These are phyloP conservation scores for Acanthamoeba divionensis DNA, from an alignment of 208 protist species.

Conservation along the genomic window DNA sequence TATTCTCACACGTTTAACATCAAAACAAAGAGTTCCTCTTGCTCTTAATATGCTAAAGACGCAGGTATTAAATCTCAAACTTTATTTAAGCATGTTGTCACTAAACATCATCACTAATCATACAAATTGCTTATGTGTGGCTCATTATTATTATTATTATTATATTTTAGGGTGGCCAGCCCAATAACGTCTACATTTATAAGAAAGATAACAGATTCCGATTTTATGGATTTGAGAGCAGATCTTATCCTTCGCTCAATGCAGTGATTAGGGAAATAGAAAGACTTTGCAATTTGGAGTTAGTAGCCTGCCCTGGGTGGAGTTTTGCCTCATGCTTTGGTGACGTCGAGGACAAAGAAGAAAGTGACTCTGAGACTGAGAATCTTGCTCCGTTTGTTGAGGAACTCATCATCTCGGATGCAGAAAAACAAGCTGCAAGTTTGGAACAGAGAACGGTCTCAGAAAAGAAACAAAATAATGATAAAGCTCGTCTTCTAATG, in stretches of 20 bases:
- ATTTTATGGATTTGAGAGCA: constrained; percentile 22
- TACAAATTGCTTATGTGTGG: no score
- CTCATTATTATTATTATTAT: no score
- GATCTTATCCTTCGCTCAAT: not conserved
- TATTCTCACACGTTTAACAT: constrained; percentile 20
- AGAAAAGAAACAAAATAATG: no score
- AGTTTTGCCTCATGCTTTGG: not conserved
- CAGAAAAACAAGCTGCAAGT: not conserved
- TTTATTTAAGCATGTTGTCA: no score
- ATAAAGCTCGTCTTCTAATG: no score
- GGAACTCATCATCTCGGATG: not conserved
- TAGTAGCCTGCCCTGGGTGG: constrained; percentile 30
- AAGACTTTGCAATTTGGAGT: not conserved
- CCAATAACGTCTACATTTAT: constrained; percentile 33
- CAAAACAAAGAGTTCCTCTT: constrained; percentile 22
- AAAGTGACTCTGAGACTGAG: constrained; percentile 36
- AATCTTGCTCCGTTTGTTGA: constrained; percentile 24
- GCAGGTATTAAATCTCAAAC: no score
- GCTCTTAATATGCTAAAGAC: no score
- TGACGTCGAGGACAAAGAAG: constrained; percentile 5
- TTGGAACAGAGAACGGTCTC: no score
- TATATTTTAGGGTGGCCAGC: not conserved
- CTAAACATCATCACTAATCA: no score
- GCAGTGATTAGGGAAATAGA: constrained; percentile 3
- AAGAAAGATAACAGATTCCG: not conserved